Conservation (phyloP, 2,329 filamentous ascomycete genomes). For the Chrysoporthe puriensis region DNA sequence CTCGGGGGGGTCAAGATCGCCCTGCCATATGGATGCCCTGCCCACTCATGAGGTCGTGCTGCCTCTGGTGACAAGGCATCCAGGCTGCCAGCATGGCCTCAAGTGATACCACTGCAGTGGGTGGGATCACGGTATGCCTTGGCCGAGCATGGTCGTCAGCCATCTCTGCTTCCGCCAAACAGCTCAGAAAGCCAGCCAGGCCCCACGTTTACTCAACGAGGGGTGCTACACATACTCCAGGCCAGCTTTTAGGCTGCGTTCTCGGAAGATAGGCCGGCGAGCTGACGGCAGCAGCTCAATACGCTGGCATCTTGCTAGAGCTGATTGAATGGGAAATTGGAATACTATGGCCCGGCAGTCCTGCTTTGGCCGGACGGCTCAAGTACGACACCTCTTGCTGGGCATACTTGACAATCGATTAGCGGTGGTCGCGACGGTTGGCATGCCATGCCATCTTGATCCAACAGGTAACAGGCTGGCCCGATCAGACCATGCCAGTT, state of each 20-base stretch:
- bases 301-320: neutral
- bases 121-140: slow-evolving; percentile 36
- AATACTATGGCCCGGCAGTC: neutral
- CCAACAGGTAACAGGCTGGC: slow-evolving; percentile 36
- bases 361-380: neutral
- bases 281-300: neutral
- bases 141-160: slow-evolving; percentile 18
- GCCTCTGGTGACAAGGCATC: slow-evolving; percentile 34
- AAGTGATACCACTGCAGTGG: slow-evolving; percentile 35
- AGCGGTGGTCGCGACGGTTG: neutral
- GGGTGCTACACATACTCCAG: neutral
- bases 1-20: slow-evolving; percentile 32
- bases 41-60: slow-evolving; percentile 24
- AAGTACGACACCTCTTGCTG: neutral
- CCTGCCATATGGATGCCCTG: slow-evolving; percentile 23
- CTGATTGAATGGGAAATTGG: neutral
- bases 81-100: slow-evolving; percentile 32
- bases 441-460: slow-evolving; percentile 19
- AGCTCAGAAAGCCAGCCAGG: neutral
- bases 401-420: neutral
- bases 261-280: neutral
- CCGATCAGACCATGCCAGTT: slow-evolving; percentile 30
- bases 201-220: neutral
- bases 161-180: slow-evolving; percentile 6
- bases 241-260: too few relatives aligned